These are phyloP conservation scores for Pterocarpus macrocarpus DNA, from an alignment of 306 rosid species.

Conservation along the genomic window DNA sequence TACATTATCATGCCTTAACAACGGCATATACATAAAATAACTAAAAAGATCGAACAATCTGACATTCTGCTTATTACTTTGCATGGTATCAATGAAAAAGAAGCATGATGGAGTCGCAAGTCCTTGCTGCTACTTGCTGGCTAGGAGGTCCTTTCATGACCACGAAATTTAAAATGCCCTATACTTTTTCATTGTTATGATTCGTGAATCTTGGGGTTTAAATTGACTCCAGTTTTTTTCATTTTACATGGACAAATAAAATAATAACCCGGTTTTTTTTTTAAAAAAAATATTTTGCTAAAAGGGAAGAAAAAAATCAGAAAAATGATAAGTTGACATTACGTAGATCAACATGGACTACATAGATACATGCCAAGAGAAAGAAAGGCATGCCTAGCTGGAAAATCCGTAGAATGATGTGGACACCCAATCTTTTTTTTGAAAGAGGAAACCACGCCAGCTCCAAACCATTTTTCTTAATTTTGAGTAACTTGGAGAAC, in stretches of 20 bases:
- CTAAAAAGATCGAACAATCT: conserved; percentile 39
- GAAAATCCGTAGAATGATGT: conserved; percentile 54
- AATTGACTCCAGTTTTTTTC: background rate
- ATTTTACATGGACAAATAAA: background rate
- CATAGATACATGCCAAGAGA: background rate
- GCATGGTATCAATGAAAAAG: conserved; percentile 45
- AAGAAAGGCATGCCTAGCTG: conserved; percentile 42
- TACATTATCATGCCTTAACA: conserved; percentile 40
- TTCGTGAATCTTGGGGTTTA: conserved; percentile 37
- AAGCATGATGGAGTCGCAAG: conserved; percentile 39
- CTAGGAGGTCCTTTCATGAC: conserved; percentile 44
- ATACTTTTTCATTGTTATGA: conserved; percentile 17
- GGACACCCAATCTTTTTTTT: conserved; percentile 38
- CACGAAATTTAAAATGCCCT: conserved; percentile 42
- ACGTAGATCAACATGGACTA: background rate
- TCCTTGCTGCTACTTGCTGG: conserved; percentile 34
- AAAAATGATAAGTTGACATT: background rate
- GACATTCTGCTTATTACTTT: conserved; percentile 42
- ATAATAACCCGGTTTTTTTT: background rate
- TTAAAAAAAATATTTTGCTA: too few relatives aligned
- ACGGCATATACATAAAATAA: conserved; percentile 19
- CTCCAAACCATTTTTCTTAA: conserved; percentile 18
- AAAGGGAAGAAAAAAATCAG: background rate
- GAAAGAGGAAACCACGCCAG: conserved; percentile 46
- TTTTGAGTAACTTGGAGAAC: conserved; percentile 17